phyloP scores from a whole-genome alignment of 2,329 filamentous ascomycete genomes.

The Hymenoscyphus linearis region DNA sequence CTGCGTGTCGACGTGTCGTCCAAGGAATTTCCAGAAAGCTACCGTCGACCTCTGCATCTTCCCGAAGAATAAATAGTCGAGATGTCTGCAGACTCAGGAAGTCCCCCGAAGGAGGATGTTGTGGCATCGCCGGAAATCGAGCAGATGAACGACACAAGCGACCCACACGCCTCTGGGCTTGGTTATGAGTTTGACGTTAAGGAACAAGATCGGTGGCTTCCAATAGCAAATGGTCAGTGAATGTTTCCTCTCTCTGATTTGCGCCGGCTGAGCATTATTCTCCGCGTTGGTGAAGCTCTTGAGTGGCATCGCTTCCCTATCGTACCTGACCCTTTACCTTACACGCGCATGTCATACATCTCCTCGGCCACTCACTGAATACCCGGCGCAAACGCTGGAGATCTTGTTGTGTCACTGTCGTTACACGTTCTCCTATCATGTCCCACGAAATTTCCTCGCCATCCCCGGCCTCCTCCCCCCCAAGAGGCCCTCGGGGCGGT shows the following conservation, averaged over 20 bases:
- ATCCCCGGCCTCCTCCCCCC: conserved; percentile 34
- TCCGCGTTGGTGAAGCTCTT: conserved; percentile 28
- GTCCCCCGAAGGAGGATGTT: conserved; percentile 84
- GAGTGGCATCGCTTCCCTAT: conserved; percentile 46
- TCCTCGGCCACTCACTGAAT: conserved; percentile 31
- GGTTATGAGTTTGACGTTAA: conserved; percentile 97
- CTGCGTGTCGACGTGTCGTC: conserved; percentile 27
- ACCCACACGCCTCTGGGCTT: conserved; percentile 43
- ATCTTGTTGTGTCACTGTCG: conserved; percentile 26
- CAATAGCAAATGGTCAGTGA: conserved; percentile 99
- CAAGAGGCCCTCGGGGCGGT: conserved; percentile 41
- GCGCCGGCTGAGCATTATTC: conserved; percentile 38
- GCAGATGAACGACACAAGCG: conserved; percentile 70
- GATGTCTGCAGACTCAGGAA: conserved; percentile 70
- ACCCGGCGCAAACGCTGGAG: conserved; percentile 28
- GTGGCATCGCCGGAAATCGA: conserved; percentile 88
- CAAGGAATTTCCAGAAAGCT: conserved; percentile 28
- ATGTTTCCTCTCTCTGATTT: conserved; percentile 42
- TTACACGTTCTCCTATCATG: conserved; percentile 44
- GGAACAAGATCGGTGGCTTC: conserved; percentile 98
- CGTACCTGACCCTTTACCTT: conserved; percentile 33
- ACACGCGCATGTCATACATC: conserved; percentile 32
- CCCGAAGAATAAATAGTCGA: conserved; percentile 58
- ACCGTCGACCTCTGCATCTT: conserved; percentile 18
- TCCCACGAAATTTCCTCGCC: conserved; percentile 50